phyloP scores from a whole-genome alignment of 257 asterid genomes.

The Thymus mandschuricus region DNA sequence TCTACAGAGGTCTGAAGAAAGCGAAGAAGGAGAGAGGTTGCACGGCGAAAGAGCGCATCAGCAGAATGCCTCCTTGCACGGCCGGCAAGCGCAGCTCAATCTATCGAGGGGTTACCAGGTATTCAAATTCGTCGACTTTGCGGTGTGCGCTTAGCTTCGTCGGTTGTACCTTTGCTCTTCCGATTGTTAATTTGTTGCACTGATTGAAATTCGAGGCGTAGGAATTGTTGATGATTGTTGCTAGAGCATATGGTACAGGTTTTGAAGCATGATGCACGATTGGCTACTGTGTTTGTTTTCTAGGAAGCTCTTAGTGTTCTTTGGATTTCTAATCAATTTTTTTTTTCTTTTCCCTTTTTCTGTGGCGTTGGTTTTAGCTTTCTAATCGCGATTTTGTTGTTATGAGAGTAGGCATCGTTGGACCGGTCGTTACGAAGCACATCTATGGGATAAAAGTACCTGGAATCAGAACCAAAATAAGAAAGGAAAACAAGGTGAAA shows the following conservation, averaged over 20 bases:
- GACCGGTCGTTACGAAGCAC: conserved; percentile 99
- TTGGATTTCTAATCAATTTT: conserved; percentile 8
- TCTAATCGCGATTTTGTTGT: conserved; percentile 30
- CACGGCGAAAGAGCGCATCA: conserved; percentile 97
- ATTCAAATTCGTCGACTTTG: conserved; percentile 29
- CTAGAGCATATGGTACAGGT: conserved; percentile 13
- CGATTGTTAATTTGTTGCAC: conserved; percentile 15
- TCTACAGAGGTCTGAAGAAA: conserved; percentile 84
- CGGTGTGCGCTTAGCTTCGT: conserved; percentile 37
- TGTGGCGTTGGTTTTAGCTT: conserved; percentile 23
- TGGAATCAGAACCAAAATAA: conserved; percentile 99
- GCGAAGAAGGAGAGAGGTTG: conserved; percentile 94
- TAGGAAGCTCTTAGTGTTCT: conserved; percentile 10
- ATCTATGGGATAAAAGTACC: conserved; percentile 98
- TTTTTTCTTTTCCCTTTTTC: background rate
- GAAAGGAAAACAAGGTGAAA: conserved; percentile 96
- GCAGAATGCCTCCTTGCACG: conserved; percentile 97
- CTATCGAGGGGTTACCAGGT: conserved; percentile 99
- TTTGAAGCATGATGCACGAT: conserved; percentile 31
- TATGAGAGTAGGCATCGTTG: conserved; percentile 82
- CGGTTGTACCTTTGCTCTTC: conserved; percentile 16
- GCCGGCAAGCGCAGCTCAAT: conserved; percentile 99
- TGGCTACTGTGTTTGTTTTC: conserved; percentile 1
- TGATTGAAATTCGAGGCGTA: conserved; percentile 14
- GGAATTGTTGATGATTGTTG: conserved; percentile 15